Evolutionary conservation across 1,284 basidiomycete species (phyloP), one percentile per base, ranked within the genome.

Genomic region (Phaffia rhodozyma): DNA sequence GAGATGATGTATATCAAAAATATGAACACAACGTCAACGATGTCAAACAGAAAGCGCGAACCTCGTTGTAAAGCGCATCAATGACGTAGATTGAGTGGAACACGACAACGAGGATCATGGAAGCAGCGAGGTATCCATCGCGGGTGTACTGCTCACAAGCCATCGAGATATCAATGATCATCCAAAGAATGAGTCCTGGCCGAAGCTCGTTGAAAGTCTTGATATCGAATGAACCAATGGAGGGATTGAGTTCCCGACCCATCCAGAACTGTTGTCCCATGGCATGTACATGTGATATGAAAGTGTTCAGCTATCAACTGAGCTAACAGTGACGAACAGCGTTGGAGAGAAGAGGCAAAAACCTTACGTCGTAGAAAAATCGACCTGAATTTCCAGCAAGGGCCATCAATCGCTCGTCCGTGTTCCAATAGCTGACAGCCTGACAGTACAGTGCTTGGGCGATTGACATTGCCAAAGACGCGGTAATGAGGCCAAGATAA

Each of bases 181-280:
- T 79, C 96, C 94, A 99, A 25, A 97, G 84, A 68, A 98, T 96
- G 62, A 99, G 82, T 18, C 94, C 96, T 0, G 94, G 96, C 47
- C 96, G 84, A 48, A 94, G 83, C 72, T 97, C 92, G 72, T 91
- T 97, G 83, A 98, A 98, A 0, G 87, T 88, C 76, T 99, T 99
- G 82, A 98, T 82, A 74, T 98, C 96, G 66, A 97, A 88, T 18
- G 81, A 83, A 51, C 88, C 87, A 58, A 72, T 67, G 2, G 84
- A 84, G 0, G 96, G 94, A 77, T 98, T 98, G 60, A 98, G 80
- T 72, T 93, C 89, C 62, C 96, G 87, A 32, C 96, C 96, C 69
- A 98, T 93, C 79, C 85, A 98, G 80, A 91, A 98, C 91, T 96
- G 71, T n/a, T 21, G 29, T 23, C 58, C 50, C 58, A 50, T 30